Base-by-base conservation (phyloP, 2,329 filamentous ascomycete species). In the Albifimbria verrucaria region DNA sequence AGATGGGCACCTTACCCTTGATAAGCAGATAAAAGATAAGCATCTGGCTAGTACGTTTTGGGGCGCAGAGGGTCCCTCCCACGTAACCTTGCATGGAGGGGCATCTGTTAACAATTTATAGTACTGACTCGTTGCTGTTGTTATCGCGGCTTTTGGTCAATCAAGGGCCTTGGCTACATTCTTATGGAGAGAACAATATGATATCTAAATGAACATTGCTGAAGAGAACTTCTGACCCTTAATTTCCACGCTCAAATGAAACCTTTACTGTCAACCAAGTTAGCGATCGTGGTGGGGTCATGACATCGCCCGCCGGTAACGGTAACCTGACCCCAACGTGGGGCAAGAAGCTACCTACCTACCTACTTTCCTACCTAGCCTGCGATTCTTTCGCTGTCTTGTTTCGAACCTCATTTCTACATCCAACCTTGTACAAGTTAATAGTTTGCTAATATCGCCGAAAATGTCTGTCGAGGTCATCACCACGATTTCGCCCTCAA, bases 401-500 rank as follows among this genome's bases (percentile, higher is more conserved):
- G n/a, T n/a, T n/a, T n/a, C n/a, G n/a, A n/a, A 24, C 45, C 21
- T 25, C 28, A 45, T 28, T 50, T 41, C 24, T 45, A 11, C 12
- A 15, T 22, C 24, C n/a, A n/a, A n/a, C n/a, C n/a, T n/a, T n/a
- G n/a, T n/a, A n/a, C n/a, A n/a, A n/a, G n/a, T n/a, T n/a, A n/a
- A n/a, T n/a, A 47, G 11, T 39, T 18, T 47, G 22, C 18, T n/a
- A 7, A 20, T 18, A 10, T 23, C 41, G 9, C 23, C 53, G 64
- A 76, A 55, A 52, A 87, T 87, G 84, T 85, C 84, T 57, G 76
- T 81, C 65, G 84, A 87, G 74, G 76, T 77, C 48, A 77, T 87
- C 62, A 86, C 77, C 26, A 97, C 93, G 59, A 92, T 97, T 72
- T 97, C 93, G 3, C 93, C 93, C 52, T 88, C 84, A 58, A 97